A percentile compares a stretch with the other conserved stretches of the same genome.
Evolutionary conservation across 202 grass and related monocot species (phyloP).

Genomic region (Musa balbisiana): DNA sequence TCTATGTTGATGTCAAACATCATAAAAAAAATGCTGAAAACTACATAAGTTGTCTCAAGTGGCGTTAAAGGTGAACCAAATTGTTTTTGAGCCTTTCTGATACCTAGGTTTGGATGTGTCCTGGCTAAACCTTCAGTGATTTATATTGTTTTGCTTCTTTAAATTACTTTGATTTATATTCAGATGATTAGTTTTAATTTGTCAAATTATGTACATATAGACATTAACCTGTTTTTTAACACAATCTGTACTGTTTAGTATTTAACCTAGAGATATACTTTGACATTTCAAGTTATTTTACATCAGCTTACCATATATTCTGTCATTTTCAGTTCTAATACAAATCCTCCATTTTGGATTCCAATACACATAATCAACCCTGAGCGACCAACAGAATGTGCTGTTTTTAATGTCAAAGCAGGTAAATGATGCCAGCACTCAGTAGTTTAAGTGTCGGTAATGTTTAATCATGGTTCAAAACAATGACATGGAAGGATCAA

Average conservation of each 20-base stretch:
- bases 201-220: not conserved
- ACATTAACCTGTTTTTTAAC: not conserved
- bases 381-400: conserved; percentile 97
- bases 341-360: conserved; percentile 95
- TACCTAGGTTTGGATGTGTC: no score
- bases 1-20: no score
- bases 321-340: conserved; percentile 66
- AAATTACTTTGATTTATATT: not conserved
- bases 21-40: no score
- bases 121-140: no score
- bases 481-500: not conserved
- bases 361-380: conserved; percentile 96
- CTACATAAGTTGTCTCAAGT: no score
- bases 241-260: no score
- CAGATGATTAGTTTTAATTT: not conserved
- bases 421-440: conserved; percentile 45
- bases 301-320: not conserved
- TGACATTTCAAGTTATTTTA: conserved; percentile 2
- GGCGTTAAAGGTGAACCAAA: no score
- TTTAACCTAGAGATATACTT: no score
- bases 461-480: not conserved
- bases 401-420: conserved; percentile 89
- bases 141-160: not conserved
- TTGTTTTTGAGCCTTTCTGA: no score
- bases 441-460: not conserved